These are phyloP conservation scores for Vigna trinervia DNA, from an alignment of 306 rosid genomes.

Conservation along the genomic window DNA sequence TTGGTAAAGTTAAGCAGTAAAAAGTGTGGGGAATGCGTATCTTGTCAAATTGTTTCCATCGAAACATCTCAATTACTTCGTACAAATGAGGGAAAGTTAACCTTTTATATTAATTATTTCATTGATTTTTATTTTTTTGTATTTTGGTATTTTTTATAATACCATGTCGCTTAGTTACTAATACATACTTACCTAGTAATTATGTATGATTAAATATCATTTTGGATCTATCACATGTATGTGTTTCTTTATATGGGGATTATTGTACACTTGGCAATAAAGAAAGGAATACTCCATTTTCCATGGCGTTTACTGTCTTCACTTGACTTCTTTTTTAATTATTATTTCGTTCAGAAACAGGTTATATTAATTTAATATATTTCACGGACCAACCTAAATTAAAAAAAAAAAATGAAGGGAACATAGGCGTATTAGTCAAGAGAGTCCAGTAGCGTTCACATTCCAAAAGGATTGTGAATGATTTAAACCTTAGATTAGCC, in stretches of 20 bases:
- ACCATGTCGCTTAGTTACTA: background rate
- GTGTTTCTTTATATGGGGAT: too few species aligned
- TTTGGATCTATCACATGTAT: background rate
- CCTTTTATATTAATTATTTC: background rate
- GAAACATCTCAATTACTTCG: too few species aligned
- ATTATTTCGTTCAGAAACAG: slow-evolving; percentile 9
- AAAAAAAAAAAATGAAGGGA: too few species aligned
- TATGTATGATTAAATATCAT: slow-evolving; percentile 7
- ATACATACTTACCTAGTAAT: background rate
- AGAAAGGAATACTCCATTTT: slow-evolving; percentile 16
- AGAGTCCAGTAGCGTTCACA: too few species aligned
- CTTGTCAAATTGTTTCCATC: background rate
- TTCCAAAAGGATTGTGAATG: too few species aligned
- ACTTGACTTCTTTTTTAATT: background rate
- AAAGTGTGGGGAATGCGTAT: slow-evolving; percentile 17
- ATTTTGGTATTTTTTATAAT: background rate
- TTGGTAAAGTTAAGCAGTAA: slow-evolving; percentile 22
- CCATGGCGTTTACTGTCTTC: slow-evolving; percentile 13
- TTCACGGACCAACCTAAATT: too few species aligned
- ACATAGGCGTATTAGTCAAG: too few species aligned
- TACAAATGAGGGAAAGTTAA: too few species aligned
- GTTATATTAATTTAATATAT: background rate
- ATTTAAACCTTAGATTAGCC: too few species aligned
- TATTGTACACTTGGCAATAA: background rate
- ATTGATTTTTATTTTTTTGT: too few species aligned